These are phyloP conservation scores for Asterella californica DNA, from an alignment of 225 moss, liverwort and hornwort species.

Conservation along the genomic window DNA sequence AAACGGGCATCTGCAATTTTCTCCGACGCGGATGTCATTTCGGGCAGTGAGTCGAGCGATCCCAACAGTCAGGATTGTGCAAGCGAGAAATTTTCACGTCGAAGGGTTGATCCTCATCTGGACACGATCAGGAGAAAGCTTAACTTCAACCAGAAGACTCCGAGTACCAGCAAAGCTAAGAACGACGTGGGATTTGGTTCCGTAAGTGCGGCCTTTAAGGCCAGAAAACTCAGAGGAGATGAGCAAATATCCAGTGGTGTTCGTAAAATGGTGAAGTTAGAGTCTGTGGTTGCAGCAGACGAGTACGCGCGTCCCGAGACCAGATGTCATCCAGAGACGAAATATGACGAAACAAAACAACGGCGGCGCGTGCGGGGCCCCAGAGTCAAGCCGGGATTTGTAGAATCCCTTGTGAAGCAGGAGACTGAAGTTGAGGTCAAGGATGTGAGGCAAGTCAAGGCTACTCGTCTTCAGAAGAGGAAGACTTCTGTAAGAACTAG, in stretches of 20 bases:
- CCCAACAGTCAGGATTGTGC: not conserved
- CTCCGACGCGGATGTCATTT: not conserved
- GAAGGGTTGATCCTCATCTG: not conserved
- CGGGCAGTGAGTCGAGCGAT: not conserved
- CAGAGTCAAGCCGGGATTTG: not conserved
- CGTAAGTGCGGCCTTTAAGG: not conserved
- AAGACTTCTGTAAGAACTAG: not conserved
- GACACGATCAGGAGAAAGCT: slow-evolving; percentile 24
- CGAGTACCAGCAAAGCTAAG: not conserved
- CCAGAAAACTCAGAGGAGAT: slow-evolving; percentile 11
- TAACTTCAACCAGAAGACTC: slow-evolving; percentile 1
- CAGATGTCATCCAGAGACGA: too few species aligned
- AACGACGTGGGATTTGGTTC: too few species aligned
- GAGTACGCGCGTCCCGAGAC: not conserved
- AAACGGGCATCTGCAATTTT: slow-evolving; percentile 14
- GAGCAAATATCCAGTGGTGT: not conserved
- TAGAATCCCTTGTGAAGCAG: slow-evolving; percentile 2
- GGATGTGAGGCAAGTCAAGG: not conserved
- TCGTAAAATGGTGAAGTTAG: not conserved
- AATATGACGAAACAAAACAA: not conserved
- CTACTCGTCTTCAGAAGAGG: not conserved
- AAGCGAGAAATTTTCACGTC: slow-evolving; percentile 17
- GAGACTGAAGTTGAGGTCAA: slow-evolving; percentile 16
- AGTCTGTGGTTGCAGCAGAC: not conserved
- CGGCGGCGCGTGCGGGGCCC: not conserved